Evolutionary conservation across 1,284 basidiomycete genomes (phyloP), one percentile per base, ranked within the genome.

Genomic region (Athelia sp.): DNA sequence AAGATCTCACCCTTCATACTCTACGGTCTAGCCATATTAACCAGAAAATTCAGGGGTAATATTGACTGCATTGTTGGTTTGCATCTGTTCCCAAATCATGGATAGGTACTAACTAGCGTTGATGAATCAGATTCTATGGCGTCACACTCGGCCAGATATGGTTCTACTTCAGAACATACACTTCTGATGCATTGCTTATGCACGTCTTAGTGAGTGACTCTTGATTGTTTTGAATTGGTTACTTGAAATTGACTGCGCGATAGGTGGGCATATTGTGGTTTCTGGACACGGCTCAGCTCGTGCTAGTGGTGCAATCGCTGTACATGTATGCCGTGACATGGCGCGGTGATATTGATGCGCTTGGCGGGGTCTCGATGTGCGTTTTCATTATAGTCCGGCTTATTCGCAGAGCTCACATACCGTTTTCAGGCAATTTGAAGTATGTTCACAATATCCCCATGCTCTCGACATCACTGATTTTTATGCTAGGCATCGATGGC

Each of bases 271-370:
- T 40, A 8, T n/a, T 40, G 36, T 40, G 62, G 31, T 29, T 31
- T 18, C 60, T 64, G 22, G 62, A 64, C 17, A 67, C 65, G 9
- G 61, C 50, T 3, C 62, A 64, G 34, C 50, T 61, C 15, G 47
- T 56, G 26, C 62, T 64, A 35, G 63, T 64, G 6, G 55, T 57
- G 14, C 55, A 49, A 1, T 67, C 62, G 31, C 56, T 64, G 62
- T 64, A 67, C 22, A 62, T 67, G 18, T 64, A 64, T 43, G 66
- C 65, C 1, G 58, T 64, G 40, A 26, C 60, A 13, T 66, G 64
- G 59, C 56, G 58, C 10, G 62, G 61, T 1, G 49, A 66, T 32
- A 38, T 45, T 11, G 43, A 35, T 48, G 58, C 62, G 59, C 52
- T 54, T 0, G 49, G 51, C 22, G 52, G 59, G 56, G 59, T 66